Percentiles rank a stretch among this genome's conserved stretches.
Conservation (phyloP, 2,329 filamentous ascomycete species). For the Cytospora mali region DNA sequence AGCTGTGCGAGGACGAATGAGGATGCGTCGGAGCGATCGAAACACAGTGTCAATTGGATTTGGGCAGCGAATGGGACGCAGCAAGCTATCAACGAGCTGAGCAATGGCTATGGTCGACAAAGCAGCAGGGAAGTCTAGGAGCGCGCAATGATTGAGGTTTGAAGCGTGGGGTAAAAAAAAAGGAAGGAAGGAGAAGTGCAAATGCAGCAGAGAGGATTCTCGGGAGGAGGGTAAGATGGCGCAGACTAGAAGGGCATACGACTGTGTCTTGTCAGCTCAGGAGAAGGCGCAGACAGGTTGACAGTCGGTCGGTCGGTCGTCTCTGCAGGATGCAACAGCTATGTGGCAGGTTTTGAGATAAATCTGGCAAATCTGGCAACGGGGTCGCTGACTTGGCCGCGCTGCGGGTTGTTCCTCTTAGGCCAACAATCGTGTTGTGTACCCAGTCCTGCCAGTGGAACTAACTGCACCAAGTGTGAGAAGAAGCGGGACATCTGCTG, state of each 20-base stretch:
- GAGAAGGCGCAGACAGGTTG: constrained; percentile 1
- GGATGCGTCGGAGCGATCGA: neutral
- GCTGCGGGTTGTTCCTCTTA: constrained; percentile 12
- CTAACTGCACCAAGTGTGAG: neutral
- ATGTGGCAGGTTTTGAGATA: constrained; percentile 21
- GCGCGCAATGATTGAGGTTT: neutral
- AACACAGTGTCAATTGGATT: neutral
- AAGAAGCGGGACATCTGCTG: neutral
- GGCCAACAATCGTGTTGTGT: constrained; percentile 9
- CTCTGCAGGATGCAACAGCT: constrained; percentile 24
- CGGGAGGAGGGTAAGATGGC: constrained; percentile 12
- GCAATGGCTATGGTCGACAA: neutral
- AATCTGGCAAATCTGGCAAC: constrained; percentile 28
- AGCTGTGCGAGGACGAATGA: neutral
- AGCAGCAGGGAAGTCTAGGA: neutral
- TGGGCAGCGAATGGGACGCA: neutral
- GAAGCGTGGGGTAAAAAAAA: neutral
- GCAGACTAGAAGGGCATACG: constrained; percentile 1
- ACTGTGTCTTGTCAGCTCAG: constrained; percentile 10
- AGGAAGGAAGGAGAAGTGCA: neutral
- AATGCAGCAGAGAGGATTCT: constrained; percentile 5
- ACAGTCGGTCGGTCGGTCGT: neutral
- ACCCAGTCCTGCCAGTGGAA: too few relatives aligned
- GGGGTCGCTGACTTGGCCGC: constrained; percentile 9
- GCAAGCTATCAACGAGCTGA: neutral